These are phyloP conservation scores for Dovyalis caffra DNA, from an alignment of 345 rosid species.

Conservation along the genomic window DNA sequence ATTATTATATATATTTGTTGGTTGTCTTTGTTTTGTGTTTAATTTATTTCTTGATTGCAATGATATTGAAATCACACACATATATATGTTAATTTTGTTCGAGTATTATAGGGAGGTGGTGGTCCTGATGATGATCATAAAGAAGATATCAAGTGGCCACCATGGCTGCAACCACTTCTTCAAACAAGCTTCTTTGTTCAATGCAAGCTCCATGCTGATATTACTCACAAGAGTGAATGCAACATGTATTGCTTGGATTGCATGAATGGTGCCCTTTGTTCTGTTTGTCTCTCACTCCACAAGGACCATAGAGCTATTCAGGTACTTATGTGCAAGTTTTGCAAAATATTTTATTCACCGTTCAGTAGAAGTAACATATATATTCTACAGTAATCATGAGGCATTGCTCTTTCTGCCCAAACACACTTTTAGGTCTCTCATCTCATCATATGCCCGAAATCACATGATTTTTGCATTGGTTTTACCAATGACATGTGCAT, in stretches of 20 bases:
- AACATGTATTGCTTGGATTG: slow-evolving; percentile 98
- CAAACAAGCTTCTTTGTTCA: slow-evolving; percentile 81
- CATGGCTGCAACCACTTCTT: slow-evolving; percentile 78
- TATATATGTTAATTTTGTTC: neutral
- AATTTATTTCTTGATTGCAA: neutral
- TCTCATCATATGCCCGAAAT: neutral
- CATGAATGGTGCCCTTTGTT: slow-evolving; percentile 73
- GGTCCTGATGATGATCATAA: slow-evolving; percentile 27
- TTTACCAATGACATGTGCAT: slow-evolving; percentile 20
- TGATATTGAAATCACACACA: neutral
- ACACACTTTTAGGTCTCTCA: neutral
- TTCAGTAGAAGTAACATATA: neutral
- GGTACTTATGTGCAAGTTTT: slow-evolving; percentile 36
- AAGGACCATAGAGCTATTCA: slow-evolving; percentile 79
- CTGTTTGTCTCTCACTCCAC: slow-evolving; percentile 70
- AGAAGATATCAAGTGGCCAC: slow-evolving; percentile 50
- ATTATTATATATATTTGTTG: neutral
- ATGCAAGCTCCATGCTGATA: slow-evolving; percentile 77
- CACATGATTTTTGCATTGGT: slow-evolving; percentile 21
- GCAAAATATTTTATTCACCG: neutral
- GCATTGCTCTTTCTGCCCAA: neutral
- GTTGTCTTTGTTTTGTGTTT: neutral
- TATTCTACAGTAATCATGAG: neutral
- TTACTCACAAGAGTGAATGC: slow-evolving; percentile 94
- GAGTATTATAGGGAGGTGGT: slow-evolving; percentile 45